phyloP scores from a whole-genome alignment of 2,329 filamentous ascomycete genomes.

The Neofusicoccum kwambonambiense region DNA sequence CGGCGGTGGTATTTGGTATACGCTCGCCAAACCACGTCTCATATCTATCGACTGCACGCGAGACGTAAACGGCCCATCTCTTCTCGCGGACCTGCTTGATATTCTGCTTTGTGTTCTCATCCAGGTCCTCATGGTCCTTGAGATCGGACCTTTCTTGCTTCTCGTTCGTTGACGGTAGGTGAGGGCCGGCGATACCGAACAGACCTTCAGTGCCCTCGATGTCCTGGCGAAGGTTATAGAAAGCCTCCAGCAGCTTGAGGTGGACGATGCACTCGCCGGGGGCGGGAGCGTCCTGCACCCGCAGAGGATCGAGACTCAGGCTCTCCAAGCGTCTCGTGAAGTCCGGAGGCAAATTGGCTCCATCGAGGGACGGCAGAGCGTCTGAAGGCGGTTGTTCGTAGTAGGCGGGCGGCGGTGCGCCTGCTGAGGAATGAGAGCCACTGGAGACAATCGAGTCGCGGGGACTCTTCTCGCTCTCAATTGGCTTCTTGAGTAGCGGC shows the following conservation, averaged over 20 bases:
- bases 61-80: constrained; percentile 69
- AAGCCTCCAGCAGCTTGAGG: constrained; percentile 67
- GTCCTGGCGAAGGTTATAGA: constrained; percentile 66
- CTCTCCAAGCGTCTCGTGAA: constrained; percentile 6
- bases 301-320: constrained; percentile 1
- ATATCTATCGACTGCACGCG: constrained; percentile 68
- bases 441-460: constrained; percentile 9
- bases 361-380: neutral
- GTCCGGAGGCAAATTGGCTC: neutral
- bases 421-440: neutral
- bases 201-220: constrained; percentile 66
- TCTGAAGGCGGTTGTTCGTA: neutral
- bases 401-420: constrained; percentile 9
- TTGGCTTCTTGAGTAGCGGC: neutral
- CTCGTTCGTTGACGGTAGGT: neutral
- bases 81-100: constrained; percentile 58
- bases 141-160: neutral
- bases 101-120: neutral
- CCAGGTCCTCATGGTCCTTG: neutral
- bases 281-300: neutral
- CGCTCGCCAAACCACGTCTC: constrained; percentile 59
- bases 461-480: constrained; percentile 31
- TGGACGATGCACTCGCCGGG: constrained; percentile 63
- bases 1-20: neutral
- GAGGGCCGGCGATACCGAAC: constrained; percentile 53